These are phyloP conservation scores for Neopestalotiopsis rosae DNA, from an alignment of 2,329 filamentous ascomycete genomes.

Conservation along the genomic window DNA sequence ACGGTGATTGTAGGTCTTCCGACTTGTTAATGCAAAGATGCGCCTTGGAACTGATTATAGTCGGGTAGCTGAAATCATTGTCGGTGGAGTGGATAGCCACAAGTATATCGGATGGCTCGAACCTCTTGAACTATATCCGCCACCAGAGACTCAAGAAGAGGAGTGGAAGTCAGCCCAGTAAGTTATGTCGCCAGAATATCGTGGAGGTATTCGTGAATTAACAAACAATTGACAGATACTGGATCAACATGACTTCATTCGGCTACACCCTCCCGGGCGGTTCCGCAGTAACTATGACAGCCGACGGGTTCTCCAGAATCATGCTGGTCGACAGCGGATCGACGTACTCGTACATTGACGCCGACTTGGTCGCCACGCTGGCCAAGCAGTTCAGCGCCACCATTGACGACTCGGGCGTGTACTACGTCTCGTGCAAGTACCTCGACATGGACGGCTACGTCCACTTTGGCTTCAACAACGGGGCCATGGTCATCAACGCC, in stretches of 20 bases:
- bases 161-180: constrained; percentile 39
- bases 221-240: constrained; percentile 33
- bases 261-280: constrained; percentile 36
- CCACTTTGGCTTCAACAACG: constrained; percentile 51
- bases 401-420: constrained; percentile 33
- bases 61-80: constrained; percentile 43
- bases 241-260: constrained; percentile 43
- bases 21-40: no score
- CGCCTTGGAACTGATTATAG: neutral
- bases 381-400: constrained; percentile 39
- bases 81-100: constrained; percentile 51
- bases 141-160: constrained; percentile 38
- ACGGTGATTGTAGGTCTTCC: constrained; percentile 34
- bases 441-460: constrained; percentile 46
- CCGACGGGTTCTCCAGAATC: constrained; percentile 41
- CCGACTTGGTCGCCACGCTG: constrained; percentile 52
- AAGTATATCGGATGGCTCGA: constrained; percentile 46
- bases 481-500: constrained; percentile 47
- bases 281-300: constrained; percentile 32
- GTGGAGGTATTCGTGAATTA: neutral
- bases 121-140: constrained; percentile 40
- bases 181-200: constrained; percentile 16
- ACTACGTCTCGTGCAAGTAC: constrained; percentile 43
- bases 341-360: constrained; percentile 67
- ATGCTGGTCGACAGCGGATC: constrained; percentile 68